Evolutionary conservation across 352 stramenopile genomes (phyloP).

Genomic region (Pythium utonaiense): DNA sequence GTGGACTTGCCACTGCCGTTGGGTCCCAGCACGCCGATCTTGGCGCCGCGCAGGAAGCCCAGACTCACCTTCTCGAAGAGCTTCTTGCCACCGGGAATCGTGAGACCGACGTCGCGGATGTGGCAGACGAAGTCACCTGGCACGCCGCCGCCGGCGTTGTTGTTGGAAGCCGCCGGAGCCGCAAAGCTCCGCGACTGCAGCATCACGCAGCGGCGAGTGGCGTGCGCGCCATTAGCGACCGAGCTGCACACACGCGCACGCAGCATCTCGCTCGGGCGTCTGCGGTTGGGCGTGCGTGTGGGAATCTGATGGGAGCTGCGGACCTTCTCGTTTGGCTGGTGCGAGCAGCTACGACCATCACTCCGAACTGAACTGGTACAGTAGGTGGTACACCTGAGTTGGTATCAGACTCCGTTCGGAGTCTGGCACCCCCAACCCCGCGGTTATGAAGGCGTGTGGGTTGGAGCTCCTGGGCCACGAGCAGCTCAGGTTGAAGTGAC

Average conservation of each 20-base stretch:
- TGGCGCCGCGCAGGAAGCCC: slow-evolving; percentile 86
- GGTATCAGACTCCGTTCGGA: not conserved
- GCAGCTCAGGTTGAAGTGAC: not conserved
- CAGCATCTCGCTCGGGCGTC: slow-evolving; percentile 9
- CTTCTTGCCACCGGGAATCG: slow-evolving; percentile 78
- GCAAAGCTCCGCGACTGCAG: slow-evolving; percentile 16
- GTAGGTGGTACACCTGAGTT: not conserved
- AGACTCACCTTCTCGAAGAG: slow-evolving; percentile 80
- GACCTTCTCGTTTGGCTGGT: slow-evolving; percentile 2
- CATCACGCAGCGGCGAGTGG: not conserved
- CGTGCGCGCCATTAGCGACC: no score
- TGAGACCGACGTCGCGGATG: slow-evolving; percentile 68
- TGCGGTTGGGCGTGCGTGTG: no score
- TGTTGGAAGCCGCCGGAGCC: slow-evolving; percentile 19
- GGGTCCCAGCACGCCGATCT: slow-evolving; percentile 94
- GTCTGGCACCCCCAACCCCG: not conserved
- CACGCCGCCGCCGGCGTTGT: slow-evolving; percentile 72
- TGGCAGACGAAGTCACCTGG: slow-evolving; percentile 85
- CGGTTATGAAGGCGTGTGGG: not conserved
- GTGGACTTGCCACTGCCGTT: slow-evolving; percentile 96
- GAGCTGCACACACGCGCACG: not conserved
- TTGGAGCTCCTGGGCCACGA: not conserved
- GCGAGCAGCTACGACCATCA: not conserved
- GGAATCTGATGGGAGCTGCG: not conserved
- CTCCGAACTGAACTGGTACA: not conserved